Percentiles rank a stretch among this genome's conserved stretches.
These are phyloP conservation scores for Onygenales sp. DNA, from an alignment of 2,329 filamentous ascomycete species.

Conservation along the genomic window DNA sequence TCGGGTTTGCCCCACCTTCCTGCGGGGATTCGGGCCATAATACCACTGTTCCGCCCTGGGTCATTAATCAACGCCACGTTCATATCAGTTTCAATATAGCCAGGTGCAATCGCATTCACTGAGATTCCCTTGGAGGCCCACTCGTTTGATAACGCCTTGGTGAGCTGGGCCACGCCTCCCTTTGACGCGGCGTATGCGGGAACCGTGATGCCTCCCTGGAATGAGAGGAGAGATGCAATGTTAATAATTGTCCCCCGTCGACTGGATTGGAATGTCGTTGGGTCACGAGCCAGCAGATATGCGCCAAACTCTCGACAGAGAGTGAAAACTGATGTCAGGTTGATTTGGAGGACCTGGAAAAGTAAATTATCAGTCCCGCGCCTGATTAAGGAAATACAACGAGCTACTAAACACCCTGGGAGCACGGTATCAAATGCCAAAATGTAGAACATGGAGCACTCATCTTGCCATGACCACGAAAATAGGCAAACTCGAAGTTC, in stretches of 20 bases:
- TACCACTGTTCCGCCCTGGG: constrained; percentile 58
- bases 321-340: constrained; percentile 72
- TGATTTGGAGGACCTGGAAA: constrained; percentile 65
- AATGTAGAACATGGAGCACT: too few relatives aligned
- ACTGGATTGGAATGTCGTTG: constrained; percentile 36
- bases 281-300: constrained; percentile 59
- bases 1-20: constrained; percentile 14
- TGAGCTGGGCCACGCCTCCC: constrained; percentile 74
- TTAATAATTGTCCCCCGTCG: constrained; percentile 67
- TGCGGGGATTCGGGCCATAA: constrained; percentile 32
- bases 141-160: constrained; percentile 77
- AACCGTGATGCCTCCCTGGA: constrained; percentile 81
- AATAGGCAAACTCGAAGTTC: too few relatives aligned
- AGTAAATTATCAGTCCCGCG: not conserved
- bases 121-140: constrained; percentile 72
- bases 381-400: not conserved
- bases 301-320: constrained; percentile 68
- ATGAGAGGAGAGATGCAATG: constrained; percentile 68
- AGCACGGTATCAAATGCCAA: too few relatives aligned
- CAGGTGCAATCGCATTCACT: constrained; percentile 82
- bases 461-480: too few relatives aligned
- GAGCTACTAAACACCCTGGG: not conserved
- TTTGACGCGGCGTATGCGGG: constrained; percentile 82
- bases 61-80: constrained; percentile 73
- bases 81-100: constrained; percentile 93